Evolutionary conservation across 257 asterid genomes (phyloP).

Genomic region (Plectranthus barbatus): DNA sequence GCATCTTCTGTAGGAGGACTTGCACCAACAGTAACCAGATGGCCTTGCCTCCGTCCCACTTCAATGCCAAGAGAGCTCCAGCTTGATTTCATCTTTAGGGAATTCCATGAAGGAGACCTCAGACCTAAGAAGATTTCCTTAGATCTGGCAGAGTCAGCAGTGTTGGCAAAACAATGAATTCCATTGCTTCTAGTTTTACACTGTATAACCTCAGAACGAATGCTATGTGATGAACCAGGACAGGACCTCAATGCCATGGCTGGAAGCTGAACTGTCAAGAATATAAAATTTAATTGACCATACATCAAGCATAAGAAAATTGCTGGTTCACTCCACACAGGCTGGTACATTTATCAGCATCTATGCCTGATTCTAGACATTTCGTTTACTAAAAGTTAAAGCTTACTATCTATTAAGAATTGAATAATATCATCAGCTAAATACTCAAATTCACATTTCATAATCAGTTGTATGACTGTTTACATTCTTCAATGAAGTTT

Average conservation of each 20-base stretch:
- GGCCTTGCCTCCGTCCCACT: constrained; percentile 29
- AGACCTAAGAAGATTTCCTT: constrained; percentile 34
- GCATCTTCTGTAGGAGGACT: constrained; percentile 97
- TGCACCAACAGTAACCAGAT: constrained; percentile 59
- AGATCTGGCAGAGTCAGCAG: constrained; percentile 28
- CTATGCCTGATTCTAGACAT: neutral
- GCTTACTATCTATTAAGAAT: neutral
- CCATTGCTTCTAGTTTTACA: constrained; percentile 29
- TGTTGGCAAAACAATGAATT: constrained; percentile 16
- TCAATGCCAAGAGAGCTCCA: constrained; percentile 24
- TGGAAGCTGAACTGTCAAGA: constrained; percentile 30
- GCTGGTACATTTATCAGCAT: no score
- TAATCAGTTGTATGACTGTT: neutral
- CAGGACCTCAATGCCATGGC: constrained; percentile 70
- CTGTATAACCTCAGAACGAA: constrained; percentile 32
- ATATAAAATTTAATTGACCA: neutral
- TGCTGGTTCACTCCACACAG: neutral
- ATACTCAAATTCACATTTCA: neutral
- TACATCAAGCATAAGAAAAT: neutral
- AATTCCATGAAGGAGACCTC: constrained; percentile 30
- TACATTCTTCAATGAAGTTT: neutral
- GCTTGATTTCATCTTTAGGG: constrained; percentile 26
- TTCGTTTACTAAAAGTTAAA: neutral
- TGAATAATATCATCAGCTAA: neutral
- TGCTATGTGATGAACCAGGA: constrained; percentile 44